Base-by-base conservation (phyloP, 1,284 basidiomycete genomes). In the Tausonia pullulans region DNA sequence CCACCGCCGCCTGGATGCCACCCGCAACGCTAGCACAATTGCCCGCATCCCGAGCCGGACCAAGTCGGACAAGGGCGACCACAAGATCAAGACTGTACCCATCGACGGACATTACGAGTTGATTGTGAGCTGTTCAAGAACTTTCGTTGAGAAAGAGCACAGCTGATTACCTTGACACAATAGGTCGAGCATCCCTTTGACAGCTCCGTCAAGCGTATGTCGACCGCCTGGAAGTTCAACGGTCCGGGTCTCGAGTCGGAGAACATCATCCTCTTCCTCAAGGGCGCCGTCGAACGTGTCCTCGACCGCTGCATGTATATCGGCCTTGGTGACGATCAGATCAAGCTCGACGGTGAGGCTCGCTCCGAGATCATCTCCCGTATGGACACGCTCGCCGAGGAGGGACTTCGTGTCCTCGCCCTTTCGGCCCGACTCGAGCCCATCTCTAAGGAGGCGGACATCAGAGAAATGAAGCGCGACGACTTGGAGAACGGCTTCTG, bases 271-370 rank as follows among this genome's bases (percentile, higher is more conserved):
- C 73, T 78, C 44, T 73, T 81, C 67, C 80, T 81, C 70, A 87
- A 87, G 73, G 84, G 84, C 27, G 84, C 84, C 43, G 82, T 84
- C 64, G 84, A 86, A 73, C 79, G 83, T 8, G 77, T 86, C 13
- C 74, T 86, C 48, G 81, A 82, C 46, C 72, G 78, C 39, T 84
- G 83, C 70, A 73, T 71, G 39, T 62, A 69, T 4, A 73, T 80
- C 13, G 74, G 75, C 43, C 71, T 69, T 49, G 66, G 69, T 62
- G 61, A 73, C 51, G 71, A 66, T n/a, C 65, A 70, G 13, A 69
- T 68, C 46, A 63, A 76, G 39, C 46, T 69, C 58, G 77, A 78
- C 65, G 77, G 77, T 16, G 69, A 75, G 7, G 48, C 40, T 4
- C 48, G 52, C 1, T 40, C 43, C 3, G 41, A 66, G 41, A 77